Base-by-base conservation (phyloP, 2,329 filamentous ascomycete genomes). In the Verticillium klebahnii region DNA sequence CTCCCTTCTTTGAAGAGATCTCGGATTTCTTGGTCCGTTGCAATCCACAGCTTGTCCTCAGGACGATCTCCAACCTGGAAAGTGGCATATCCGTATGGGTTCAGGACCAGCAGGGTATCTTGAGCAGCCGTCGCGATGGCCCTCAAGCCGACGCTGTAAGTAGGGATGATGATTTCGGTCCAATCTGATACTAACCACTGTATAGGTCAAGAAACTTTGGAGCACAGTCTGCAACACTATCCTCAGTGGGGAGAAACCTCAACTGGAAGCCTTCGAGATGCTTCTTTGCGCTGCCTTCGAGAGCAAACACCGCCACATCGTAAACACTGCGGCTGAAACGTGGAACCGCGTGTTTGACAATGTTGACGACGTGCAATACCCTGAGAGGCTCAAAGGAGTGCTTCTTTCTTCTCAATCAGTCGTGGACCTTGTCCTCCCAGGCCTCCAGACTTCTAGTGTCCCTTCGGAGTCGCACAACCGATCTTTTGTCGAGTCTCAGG, bases 311-410 rank as follows among this genome's bases (percentile, higher is more conserved):
- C 76, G 70, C 61, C 77, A 72, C 63, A 83, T 78, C 67, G 90
- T 77, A 64, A 86, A 74, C 72, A 79, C 70, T 69, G 75, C 81
- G 19, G 74, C 78, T 40, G 75, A 77, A 29, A 68, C 80, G 64
- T 97, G 92, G 92, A 93, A 93, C 67, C 71, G 75, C 0, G 83
- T 88, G 0, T 92, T 92, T 69, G 87, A 87, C 23, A 76, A 82
- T 17, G 81, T 84, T 45, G 78, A 85, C 3, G 75, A 77, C 5
- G 70, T 92, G 1, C 75, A 84, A 29, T 94, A 91, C 72, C 89
- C 92, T 0, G 74, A 82, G 12, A 78, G 78, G 34, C 78, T 97
- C 5, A 86, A 87, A 67, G 74, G 79, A 2, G 83, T 87, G 1
- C 77, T 97, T 37, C 78, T 83, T 31, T 83, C 82, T 17, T 74